Conservation (phyloP, 2,329 filamentous ascomycete species). For the Colletotrichum viniferum region DNA sequence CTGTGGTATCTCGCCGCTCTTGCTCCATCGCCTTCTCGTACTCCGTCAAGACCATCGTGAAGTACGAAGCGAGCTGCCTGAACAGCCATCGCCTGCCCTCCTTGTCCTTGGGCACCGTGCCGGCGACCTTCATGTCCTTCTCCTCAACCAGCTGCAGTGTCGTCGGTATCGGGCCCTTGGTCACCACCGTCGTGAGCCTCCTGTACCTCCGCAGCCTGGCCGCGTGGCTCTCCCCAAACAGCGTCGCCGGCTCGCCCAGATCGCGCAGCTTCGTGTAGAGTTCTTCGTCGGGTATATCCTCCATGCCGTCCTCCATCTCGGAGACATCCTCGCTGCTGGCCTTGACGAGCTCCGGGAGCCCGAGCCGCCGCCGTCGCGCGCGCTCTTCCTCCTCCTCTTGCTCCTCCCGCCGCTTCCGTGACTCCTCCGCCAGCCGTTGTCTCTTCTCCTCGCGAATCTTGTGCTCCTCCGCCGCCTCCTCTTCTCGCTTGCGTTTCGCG, state of each 20-base stretch:
- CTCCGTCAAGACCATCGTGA: conserved; percentile 91
- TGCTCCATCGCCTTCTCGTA: conserved; percentile 83
- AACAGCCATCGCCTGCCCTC: conserved; percentile 75
- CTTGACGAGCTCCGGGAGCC: conserved; percentile 74
- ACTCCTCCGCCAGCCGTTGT: conserved; percentile 80
- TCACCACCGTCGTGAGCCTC: conserved; percentile 65
- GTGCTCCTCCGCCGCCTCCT: conserved; percentile 76
- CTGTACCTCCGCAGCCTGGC: conserved; percentile 74
- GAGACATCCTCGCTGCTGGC: conserved; percentile 42
- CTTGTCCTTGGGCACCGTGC: conserved; percentile 64
- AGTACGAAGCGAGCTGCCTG: conserved; percentile 91
- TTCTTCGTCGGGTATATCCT: conserved; percentile 75
- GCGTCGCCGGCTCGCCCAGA: conserved; percentile 71
- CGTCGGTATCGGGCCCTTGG: conserved; percentile 84
- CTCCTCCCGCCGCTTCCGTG: conserved; percentile 69
- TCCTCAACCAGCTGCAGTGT: conserved; percentile 80
- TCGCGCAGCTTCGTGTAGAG: conserved; percentile 70
- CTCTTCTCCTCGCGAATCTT: conserved; percentile 81
- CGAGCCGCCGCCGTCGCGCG: conserved; percentile 74
- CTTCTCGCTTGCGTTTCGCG: conserved; percentile 88
- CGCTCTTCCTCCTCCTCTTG: conserved; percentile 77
- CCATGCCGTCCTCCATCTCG: conserved; percentile 48
- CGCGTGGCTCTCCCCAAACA: conserved; percentile 84
- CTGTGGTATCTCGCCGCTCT: conserved; percentile 66
- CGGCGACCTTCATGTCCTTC: conserved; percentile 84